Evolutionary conservation across 805 yeast genomes (phyloP), one percentile per base, ranked within the genome.

Genomic region (Wickerhamomyces silvicola): DNA sequence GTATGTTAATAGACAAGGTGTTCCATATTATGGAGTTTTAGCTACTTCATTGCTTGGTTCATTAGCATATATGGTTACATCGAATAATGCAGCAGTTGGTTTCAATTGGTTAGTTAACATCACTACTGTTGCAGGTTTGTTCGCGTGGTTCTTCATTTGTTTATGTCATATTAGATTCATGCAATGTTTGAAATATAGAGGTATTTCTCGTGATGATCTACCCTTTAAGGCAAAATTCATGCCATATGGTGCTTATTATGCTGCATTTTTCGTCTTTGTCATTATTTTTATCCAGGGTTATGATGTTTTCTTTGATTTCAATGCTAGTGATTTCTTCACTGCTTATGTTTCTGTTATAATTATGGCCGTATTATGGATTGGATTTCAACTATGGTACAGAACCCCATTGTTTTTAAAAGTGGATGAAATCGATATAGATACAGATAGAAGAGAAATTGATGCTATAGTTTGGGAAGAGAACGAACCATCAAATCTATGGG

Each of bases 201-300:
- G 78, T 32, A 77, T 81, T 36, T 64, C 78, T 18, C 62, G 94
- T 48, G 76, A 78, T 43, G 66, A 70, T 9, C 64, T 84, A 36
- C 92, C 94, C 7, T 85, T 70, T 66, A 81, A 78, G 55, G 88
- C 92, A 6, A 53, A 52, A 10, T 65, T 67, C 36, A 80, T 78
- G 77, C 92, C 94, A 4, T 71, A 54, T 40, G 61, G 66, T 42
- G 81, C 88, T 3, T 78, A 74, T 57, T 79, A 81, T 47, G 71
- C 86, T 4, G 61, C 73, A 4, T 57, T 67, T 36, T 63, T 71
- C 42, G 66, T 80, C 38, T 54, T 67, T 12, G 40, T 80, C 21
- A 72, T 85, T 50, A 69, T 72, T 14, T 66, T 83, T 37, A 64
- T 84, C 39, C 92, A 85, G 59, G 94, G 94, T 27, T 84, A 72